A percentile compares a stretch with the other conserved stretches of the same genome.
These are phyloP conservation scores for Oryza brachyantha DNA, from an alignment of 176 grass and related monocot genomes.

Conservation along the genomic window DNA sequence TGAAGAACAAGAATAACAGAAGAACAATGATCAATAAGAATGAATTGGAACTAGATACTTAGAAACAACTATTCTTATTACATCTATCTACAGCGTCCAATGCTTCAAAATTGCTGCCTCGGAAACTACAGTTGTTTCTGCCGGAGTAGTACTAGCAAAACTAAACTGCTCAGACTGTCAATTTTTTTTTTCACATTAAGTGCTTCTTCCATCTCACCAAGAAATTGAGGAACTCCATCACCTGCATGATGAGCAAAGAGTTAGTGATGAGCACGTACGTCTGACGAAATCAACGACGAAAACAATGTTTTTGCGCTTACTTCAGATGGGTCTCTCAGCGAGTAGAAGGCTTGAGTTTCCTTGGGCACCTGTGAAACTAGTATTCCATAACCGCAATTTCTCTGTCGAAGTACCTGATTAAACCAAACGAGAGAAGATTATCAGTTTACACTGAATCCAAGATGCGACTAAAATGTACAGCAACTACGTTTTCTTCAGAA, in stretches of 20 bases:
- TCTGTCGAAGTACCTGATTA: slow-evolving; percentile 57
- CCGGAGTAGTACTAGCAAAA: not conserved
- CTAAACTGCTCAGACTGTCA: not conserved
- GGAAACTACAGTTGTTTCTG: not conserved
- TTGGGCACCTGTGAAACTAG: slow-evolving; percentile 76
- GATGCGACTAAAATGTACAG: not conserved
- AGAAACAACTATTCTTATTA: not conserved
- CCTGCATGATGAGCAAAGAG: slow-evolving; percentile 31
- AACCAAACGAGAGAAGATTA: not conserved
- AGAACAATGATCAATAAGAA: slow-evolving; percentile 27
- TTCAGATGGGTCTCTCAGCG: slow-evolving; percentile 84
- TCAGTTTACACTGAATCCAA: not conserved
- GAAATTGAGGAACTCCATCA: slow-evolving; percentile 70
- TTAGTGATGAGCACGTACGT: not conserved
- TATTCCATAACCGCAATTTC: slow-evolving; percentile 68
- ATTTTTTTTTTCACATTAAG: not conserved
- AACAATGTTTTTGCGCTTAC: slow-evolving; percentile 20
- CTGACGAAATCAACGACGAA: not conserved
- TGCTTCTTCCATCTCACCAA: slow-evolving; percentile 77
- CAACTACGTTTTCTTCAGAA: too few species aligned
- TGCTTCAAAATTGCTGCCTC: slow-evolving; percentile 36
- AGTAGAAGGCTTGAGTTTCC: slow-evolving; percentile 79
- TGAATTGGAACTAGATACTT: slow-evolving; percentile 6
- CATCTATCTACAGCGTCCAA: slow-evolving; percentile 24
- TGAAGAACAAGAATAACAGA: not conserved